phyloP scores from a whole-genome alignment of 225 moss, liverwort and hornwort genomes.

The Thuidium tamariscinum region DNA sequence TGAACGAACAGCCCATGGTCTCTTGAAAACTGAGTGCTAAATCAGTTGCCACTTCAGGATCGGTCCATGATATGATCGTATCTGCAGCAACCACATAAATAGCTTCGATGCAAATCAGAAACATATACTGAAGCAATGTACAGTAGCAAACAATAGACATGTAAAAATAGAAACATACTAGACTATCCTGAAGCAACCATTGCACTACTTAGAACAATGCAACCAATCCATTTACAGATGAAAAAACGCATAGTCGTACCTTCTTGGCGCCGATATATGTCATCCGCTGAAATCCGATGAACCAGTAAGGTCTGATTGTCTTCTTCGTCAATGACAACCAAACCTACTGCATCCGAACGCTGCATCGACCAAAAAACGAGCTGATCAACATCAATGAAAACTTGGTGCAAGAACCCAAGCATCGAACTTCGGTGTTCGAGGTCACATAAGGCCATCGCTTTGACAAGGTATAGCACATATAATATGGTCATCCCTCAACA shows the following conservation, averaged over 20 bases:
- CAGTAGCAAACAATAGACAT: neutral
- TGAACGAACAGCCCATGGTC: conserved; percentile 98
- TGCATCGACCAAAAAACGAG: conserved; percentile 34
- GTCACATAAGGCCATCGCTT: neutral
- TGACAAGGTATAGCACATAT: neutral
- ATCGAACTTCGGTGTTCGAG: neutral
- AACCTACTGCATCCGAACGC: conserved; percentile 98
- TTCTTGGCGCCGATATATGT: conserved; percentile 99
- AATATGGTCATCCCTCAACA: neutral
- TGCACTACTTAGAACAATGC: neutral
- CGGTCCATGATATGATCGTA: conserved; percentile 99
- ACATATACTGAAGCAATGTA: neutral
- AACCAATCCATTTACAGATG: neutral
- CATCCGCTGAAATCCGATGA: conserved; percentile 96
- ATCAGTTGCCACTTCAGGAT: conserved; percentile 99
- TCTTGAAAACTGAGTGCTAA: conserved; percentile 99
- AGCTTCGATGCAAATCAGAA: neutral
- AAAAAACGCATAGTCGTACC: conserved; percentile 22
- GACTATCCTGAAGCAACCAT: neutral
- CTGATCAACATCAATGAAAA: neutral
- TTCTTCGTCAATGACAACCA: conserved; percentile 98
- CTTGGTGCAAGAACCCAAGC: neutral
- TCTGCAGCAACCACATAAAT: conserved; percentile 31
- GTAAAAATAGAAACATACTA: neutral
- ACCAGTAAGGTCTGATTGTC: conserved; percentile 93